A percentile compares a stretch with the other conserved stretches of the same genome.
Evolutionary conservation across 176 grass and related monocot species (phyloP).

Genomic region (Urochloa ruziziensis): DNA sequence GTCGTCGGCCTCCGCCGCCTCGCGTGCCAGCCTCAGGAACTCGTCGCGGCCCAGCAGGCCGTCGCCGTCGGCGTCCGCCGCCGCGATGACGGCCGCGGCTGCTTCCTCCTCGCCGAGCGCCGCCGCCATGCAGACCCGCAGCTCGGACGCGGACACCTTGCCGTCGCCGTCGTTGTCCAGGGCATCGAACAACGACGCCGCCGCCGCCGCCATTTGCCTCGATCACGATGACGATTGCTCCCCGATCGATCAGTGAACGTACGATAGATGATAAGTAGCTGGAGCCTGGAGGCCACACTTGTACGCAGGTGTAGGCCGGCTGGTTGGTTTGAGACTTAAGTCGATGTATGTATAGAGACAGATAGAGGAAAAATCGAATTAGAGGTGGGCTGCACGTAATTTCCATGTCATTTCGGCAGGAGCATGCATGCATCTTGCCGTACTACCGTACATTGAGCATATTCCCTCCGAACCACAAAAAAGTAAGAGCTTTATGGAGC

Average conservation of each 20-base stretch:
- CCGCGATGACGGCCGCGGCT: slow-evolving; percentile 30
- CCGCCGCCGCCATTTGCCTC: not conserved
- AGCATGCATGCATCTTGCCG: not conserved
- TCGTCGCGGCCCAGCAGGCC: slow-evolving; percentile 38
- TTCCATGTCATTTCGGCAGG: not conserved
- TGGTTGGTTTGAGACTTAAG: too few species aligned
- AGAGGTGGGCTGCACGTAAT: not conserved
- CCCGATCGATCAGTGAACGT: too few species aligned
- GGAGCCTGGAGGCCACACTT: too few species aligned
- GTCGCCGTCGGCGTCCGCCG: slow-evolving; percentile 45
- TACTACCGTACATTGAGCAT: not conserved
- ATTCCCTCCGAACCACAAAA: too few species aligned
- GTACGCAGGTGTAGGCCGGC: too few species aligned
- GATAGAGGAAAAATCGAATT: not conserved
- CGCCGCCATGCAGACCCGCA: slow-evolving; percentile 21
- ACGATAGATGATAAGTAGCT: too few species aligned
- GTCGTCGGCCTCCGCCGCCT: not conserved
- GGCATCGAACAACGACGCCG: slow-evolving; percentile 13
- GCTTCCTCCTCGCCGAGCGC: slow-evolving; percentile 38
- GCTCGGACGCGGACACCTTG: slow-evolving; percentile 52
- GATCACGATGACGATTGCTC: too few species aligned
- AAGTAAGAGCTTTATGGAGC: too few species aligned
- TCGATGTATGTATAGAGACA: too few species aligned
- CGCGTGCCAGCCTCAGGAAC: slow-evolving; percentile 19
- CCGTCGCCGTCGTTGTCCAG: slow-evolving; percentile 63